These are phyloP conservation scores for Coemansia sp. DNA, from an alignment of 192 early-diverging fungal genomes.

Conservation along the genomic window DNA sequence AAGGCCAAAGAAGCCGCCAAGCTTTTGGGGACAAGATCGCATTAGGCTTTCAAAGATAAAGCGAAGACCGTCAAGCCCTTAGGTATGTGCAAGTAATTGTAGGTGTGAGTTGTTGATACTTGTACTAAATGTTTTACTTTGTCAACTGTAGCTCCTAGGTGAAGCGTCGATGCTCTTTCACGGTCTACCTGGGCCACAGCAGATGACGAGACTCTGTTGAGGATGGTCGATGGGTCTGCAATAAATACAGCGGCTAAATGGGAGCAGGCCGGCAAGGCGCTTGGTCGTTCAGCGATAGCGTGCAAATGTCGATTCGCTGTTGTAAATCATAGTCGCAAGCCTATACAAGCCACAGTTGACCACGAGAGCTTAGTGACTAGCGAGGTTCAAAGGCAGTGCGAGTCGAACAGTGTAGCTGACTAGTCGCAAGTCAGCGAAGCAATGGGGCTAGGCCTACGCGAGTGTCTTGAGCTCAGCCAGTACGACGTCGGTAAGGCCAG, in stretches of 20 bases:
- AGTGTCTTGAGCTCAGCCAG: conserved; percentile 15
- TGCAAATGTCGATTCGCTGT: background rate
- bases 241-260: background rate
- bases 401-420: background rate
- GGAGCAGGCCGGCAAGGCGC: background rate
- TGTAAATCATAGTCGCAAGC: background rate
- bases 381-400: background rate
- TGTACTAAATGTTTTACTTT: background rate
- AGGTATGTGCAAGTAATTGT: background rate
- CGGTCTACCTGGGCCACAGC: background rate
- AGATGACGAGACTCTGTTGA: background rate
- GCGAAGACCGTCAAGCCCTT: background rate
- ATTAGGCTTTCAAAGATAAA: background rate
- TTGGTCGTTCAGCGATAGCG: background rate
- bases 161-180: background rate
- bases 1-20: background rate
- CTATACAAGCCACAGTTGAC: background rate
- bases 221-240: background rate
- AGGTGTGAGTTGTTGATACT: no score
- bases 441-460: background rate
- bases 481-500: background rate
- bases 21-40: background rate
- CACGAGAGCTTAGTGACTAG: background rate
- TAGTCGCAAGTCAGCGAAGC: background rate
- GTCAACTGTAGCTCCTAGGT: background rate